Conservation (phyloP, 441 rosid species). For the Croton laevigatus region DNA sequence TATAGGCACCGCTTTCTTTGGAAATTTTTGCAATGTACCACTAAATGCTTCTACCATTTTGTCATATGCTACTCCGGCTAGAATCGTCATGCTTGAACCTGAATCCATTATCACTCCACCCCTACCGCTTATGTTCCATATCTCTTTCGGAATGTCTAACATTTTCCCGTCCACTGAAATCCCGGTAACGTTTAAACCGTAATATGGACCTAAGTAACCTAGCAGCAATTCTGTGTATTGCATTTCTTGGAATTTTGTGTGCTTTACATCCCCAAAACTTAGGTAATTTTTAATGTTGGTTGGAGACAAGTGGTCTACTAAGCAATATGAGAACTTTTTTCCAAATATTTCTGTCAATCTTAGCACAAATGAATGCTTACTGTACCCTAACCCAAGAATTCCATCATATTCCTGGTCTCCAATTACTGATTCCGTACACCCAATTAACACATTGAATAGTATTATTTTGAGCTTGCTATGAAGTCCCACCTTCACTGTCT, state of each 20-base stretch:
- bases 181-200: slow-evolving; percentile 24
- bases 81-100: slow-evolving; percentile 28
- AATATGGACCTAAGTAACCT: slow-evolving; percentile 7
- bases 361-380: slow-evolving; percentile 27
- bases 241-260: background rate
- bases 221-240: slow-evolving; percentile 26
- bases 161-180: slow-evolving; percentile 24
- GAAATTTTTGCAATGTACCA: slow-evolving; percentile 4
- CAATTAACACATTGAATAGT: slow-evolving; percentile 21
- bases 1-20: background rate
- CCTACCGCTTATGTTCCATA: slow-evolving; percentile 9
- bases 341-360: slow-evolving; percentile 26
- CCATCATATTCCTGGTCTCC: slow-evolving; percentile 22
- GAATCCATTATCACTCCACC: slow-evolving; percentile 32
- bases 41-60: slow-evolving; percentile 13
- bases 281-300: slow-evolving; percentile 26
- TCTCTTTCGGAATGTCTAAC: slow-evolving; percentile 15
- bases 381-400: slow-evolving; percentile 30
- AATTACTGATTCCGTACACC: slow-evolving; percentile 17
- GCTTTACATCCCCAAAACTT: slow-evolving; percentile 17
- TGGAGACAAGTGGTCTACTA: slow-evolving; percentile 41
- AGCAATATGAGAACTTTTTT: slow-evolving; percentile 42
- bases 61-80: slow-evolving; percentile 18
- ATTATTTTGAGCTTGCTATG: slow-evolving; percentile 1
- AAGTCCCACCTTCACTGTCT: slow-evolving; percentile 25